phyloP scores from a whole-genome alignment of 192 early-diverging fungal genomes.

The Coemansia umbellata region DNA sequence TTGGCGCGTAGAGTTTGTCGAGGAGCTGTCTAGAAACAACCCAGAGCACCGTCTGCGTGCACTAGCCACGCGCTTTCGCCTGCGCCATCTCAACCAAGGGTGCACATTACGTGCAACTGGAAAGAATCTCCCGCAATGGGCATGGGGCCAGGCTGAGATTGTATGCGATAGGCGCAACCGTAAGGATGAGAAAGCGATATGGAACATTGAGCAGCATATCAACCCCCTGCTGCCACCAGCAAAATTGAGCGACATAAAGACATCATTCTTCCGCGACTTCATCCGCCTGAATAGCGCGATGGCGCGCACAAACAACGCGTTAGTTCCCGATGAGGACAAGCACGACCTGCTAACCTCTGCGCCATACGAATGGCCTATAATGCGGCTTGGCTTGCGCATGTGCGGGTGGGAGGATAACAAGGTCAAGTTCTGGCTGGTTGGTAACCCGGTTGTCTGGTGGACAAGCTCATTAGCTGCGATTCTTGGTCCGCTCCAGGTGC shows the following conservation, averaged over 20 bases:
- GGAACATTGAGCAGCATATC: slow-evolving; percentile 91
- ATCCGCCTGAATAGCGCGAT: slow-evolving; percentile 89
- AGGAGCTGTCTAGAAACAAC: slow-evolving; percentile 53
- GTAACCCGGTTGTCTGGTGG: slow-evolving; percentile 95
- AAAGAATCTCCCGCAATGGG: slow-evolving; percentile 90
- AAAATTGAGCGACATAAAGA: slow-evolving; percentile 57
- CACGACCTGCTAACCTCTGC: slow-evolving; percentile 56
- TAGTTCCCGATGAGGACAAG: slow-evolving; percentile 90
- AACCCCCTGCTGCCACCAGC: slow-evolving; percentile 77
- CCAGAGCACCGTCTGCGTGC: slow-evolving; percentile 58
- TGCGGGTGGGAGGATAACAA: slow-evolving; percentile 83
- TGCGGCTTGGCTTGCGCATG: slow-evolving; percentile 86
- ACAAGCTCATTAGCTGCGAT: slow-evolving; percentile 51
- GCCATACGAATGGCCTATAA: slow-evolving; percentile 89
- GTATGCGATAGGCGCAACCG: slow-evolving; percentile 72
- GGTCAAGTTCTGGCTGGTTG: slow-evolving; percentile 91
- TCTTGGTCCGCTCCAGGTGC: slow-evolving; percentile 16
- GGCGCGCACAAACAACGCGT: slow-evolving; percentile 95
- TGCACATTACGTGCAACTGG: slow-evolving; percentile 77
- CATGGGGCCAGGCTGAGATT: slow-evolving; percentile 91
- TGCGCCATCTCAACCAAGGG: slow-evolving; percentile 65
- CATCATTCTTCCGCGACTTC: slow-evolving; percentile 80
- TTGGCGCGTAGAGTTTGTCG: slow-evolving; percentile 83
- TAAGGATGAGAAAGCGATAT: slow-evolving; percentile 67
- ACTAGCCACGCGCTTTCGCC: slow-evolving; percentile 75